Percentiles rank a stretch among this genome's conserved stretches.
Conservation (phyloP, 2,329 filamentous ascomycete species). For the Pezicula radicicola region DNA sequence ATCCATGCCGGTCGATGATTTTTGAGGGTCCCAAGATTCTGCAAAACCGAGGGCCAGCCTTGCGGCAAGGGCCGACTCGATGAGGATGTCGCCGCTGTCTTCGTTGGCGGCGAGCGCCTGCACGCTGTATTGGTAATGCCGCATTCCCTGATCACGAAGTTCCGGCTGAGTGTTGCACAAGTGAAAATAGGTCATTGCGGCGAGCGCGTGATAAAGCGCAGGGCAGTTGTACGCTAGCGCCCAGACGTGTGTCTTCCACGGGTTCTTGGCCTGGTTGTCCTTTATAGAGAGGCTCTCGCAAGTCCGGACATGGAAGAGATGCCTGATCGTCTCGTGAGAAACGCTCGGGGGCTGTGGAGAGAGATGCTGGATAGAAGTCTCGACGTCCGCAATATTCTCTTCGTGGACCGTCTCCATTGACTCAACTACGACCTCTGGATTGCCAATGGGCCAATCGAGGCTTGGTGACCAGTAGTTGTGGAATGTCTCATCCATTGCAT, state of each 20-base stretch:
- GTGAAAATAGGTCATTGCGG: conserved; percentile 64
- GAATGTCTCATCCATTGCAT: not conserved
- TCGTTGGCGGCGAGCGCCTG: not conserved
- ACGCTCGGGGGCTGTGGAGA: not conserved
- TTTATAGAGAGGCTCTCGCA: conserved; percentile 68
- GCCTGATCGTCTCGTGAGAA: conserved; percentile 32
- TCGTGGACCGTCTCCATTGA: not conserved
- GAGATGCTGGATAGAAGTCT: not conserved
- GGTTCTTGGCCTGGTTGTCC: conserved; percentile 62
- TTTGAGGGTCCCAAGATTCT: conserved; percentile 65
- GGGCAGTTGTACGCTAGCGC: conserved; percentile 58
- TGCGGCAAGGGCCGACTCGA: conserved; percentile 54
- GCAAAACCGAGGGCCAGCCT: conserved; percentile 62
- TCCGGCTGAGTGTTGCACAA: not conserved
- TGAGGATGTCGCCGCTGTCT: not conserved
- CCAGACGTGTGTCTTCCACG: conserved; percentile 64
- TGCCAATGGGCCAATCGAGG: not conserved
- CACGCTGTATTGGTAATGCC: not conserved
- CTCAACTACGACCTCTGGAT: not conserved
- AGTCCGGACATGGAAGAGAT: conserved; percentile 58
- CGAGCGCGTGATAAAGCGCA: conserved; percentile 61
- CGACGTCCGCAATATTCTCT: not conserved
- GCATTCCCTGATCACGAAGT: not conserved
- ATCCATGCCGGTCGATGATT: conserved; percentile 56
- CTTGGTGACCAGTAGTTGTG: not conserved